phyloP scores from a whole-genome alignment of 2,329 filamentous ascomycete genomes.

The Pezicula carpinea region DNA sequence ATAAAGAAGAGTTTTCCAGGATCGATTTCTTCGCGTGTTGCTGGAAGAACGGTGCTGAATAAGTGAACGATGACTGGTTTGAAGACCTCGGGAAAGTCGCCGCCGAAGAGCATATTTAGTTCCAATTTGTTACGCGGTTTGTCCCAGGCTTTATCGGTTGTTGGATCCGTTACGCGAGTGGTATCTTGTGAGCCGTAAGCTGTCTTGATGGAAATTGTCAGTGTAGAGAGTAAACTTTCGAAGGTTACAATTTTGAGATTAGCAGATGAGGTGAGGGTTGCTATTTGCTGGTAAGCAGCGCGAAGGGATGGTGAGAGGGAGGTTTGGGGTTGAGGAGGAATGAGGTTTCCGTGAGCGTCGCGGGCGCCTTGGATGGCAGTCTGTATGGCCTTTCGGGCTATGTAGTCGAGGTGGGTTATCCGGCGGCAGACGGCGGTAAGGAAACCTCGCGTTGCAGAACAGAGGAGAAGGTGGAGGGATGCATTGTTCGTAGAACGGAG shows the following conservation, averaged over 20 bases:
- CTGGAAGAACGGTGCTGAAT: constrained; percentile 19
- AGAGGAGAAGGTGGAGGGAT: constrained; percentile 61
- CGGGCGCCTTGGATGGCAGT: constrained; percentile 7
- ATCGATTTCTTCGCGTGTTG: constrained; percentile 27
- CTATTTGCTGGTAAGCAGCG: constrained; percentile 26
- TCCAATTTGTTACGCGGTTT: constrained; percentile 25
- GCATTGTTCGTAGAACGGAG: constrained; percentile 52
- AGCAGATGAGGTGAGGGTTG: constrained; percentile 21
- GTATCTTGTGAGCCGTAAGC: constrained; percentile 20
- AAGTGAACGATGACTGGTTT: constrained; percentile 27
- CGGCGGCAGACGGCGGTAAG: constrained; percentile 65
- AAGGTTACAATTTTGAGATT: constrained; percentile 26
- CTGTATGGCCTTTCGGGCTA: constrained; percentile 26
- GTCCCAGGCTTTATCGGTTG: constrained; percentile 13
- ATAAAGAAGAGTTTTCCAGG: constrained; percentile 28
- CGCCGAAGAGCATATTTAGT: constrained; percentile 28
- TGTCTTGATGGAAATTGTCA: constrained; percentile 22
- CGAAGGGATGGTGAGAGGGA: constrained; percentile 20
- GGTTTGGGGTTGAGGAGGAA: constrained; percentile 1
- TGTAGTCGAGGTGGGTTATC: constrained; percentile 50
- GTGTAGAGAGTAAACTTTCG: constrained; percentile 23
- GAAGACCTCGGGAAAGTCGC: constrained; percentile 25
- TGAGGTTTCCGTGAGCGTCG: constrained; percentile 1
- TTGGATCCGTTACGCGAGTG: constrained; percentile 6
- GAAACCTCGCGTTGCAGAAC: constrained; percentile 69